Percentiles rank a stretch among this genome's conserved stretches.
Conservation (phyloP, 495 filamentous ascomycete species). For the Annulohypoxylon stygium region DNA sequence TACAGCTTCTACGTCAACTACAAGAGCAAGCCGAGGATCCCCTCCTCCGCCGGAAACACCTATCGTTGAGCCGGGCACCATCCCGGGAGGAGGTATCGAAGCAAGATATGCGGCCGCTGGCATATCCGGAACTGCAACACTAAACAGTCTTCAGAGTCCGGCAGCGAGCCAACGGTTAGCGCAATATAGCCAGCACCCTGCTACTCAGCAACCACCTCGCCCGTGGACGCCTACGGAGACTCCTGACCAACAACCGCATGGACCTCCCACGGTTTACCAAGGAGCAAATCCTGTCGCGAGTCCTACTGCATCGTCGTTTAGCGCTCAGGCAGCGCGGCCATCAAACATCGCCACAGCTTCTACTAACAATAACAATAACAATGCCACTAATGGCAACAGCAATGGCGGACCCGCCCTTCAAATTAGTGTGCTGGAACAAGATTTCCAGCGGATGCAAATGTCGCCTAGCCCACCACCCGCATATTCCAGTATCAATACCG, state of each 20-base stretch:
- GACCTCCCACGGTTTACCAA: conserved; percentile 93
- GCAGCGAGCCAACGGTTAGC: conserved; percentile 82
- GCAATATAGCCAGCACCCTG: conserved; percentile 71
- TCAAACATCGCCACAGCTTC: conserved; percentile 45
- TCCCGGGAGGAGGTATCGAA: conserved; percentile 83
- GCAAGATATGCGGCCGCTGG: conserved; percentile 90
- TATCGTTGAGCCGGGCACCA: conserved; percentile 76
- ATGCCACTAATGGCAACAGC: conserved; percentile 18
- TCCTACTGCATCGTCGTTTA: conserved; percentile 53
- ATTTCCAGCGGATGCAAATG: conserved; percentile 88
- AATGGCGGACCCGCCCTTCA: conserved; percentile 51
- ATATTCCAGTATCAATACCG: conserved; percentile 81
- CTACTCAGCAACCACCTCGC: conserved; percentile 67
- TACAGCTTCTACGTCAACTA: conserved; percentile 92
- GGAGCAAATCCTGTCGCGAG: conserved; percentile 70
- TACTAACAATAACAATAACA: conserved; percentile 32
- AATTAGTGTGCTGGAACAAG: conserved; percentile 81
- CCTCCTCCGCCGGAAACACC: conserved; percentile 97
- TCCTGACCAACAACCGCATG: conserved; percentile 88
- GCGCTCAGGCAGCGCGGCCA: conserved; percentile 47
- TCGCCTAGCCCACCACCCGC: conserved; percentile 89
- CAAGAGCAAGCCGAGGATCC: conserved; percentile 89
- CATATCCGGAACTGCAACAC: conserved; percentile 84
- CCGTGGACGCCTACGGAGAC: conserved; percentile 97
- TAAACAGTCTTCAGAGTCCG: conserved; percentile 82